Evolutionary conservation across 179 eudicot genomes (phyloP).

Genomic region (Beta macrorhiza): DNA sequence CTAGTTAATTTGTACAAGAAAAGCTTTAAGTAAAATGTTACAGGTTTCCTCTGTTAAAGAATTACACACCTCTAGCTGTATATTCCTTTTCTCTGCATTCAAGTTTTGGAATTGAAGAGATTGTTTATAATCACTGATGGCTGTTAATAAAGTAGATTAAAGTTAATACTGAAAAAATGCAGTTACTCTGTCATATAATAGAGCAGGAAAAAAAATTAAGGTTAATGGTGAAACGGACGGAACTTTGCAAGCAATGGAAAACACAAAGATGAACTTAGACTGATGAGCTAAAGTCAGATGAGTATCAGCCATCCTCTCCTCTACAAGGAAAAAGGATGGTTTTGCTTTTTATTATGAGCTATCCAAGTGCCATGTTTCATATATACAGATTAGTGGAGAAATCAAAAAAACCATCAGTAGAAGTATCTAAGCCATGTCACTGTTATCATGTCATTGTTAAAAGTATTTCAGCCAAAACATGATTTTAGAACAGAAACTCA

Average conservation of each 20-base stretch:
- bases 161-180: not conserved
- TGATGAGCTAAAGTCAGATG: not conserved
- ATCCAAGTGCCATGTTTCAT: not conserved
- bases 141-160: constrained; percentile 31
- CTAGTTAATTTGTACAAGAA: not conserved
- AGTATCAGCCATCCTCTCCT: not conserved
- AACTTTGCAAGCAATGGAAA: not conserved
- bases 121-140: constrained; percentile 80
- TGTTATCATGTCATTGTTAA: not conserved
- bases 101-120: constrained; percentile 89
- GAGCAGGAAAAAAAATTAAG: not conserved
- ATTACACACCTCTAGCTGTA: constrained; percentile 62
- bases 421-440: not conserved
- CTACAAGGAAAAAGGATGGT: not conserved
- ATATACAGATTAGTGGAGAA: not conserved
- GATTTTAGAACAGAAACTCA: not conserved
- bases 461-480: not conserved
- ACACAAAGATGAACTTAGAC: not conserved
- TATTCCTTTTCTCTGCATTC: constrained; percentile 78
- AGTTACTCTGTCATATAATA: not conserved
- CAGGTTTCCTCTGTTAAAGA: constrained; percentile 3
- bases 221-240: not conserved
- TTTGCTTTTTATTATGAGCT: not conserved
- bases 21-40: not conserved
- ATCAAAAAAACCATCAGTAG: not conserved